Conservation (phyloP, 306 rosid genomes). For the Mimosa pudica region DNA sequence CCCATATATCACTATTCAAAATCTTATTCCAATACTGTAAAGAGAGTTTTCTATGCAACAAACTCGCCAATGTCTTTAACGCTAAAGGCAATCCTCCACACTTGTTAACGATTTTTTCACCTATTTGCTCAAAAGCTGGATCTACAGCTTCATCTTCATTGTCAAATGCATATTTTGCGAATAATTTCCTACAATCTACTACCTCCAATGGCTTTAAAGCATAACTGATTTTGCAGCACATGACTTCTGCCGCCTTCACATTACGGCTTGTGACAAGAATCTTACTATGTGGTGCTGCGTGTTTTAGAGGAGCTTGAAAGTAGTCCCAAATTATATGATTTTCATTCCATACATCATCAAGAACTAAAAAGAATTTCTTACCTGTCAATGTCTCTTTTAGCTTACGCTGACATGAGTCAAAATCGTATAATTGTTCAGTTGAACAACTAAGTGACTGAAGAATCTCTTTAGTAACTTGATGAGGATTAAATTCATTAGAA, state of each 20-base stretch:
- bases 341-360: slow-evolving; percentile 13
- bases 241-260: not conserved
- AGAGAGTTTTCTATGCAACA: not conserved
- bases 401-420: not conserved
- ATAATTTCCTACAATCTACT: not conserved
- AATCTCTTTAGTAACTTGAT: not conserved
- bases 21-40: not conserved
- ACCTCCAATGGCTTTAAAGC: not conserved
- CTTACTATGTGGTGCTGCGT: not conserved
- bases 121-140: not conserved
- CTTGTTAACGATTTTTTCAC: not conserved
- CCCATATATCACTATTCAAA: not conserved
- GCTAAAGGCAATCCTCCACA: slow-evolving; percentile 16
- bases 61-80: not conserved
- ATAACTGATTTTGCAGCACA: not conserved
- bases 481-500: not conserved
- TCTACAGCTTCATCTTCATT: not conserved
- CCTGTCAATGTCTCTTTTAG: not conserved
- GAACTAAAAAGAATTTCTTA: not conserved
- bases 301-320: not conserved
- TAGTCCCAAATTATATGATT: not conserved
- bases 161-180: not conserved
- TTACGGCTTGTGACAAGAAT: slow-evolving; percentile 3
- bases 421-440: no score
- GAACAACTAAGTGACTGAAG: not conserved